These are phyloP conservation scores for Psilocybe mexicana DNA, from an alignment of 1,284 basidiomycete genomes.

Conservation along the genomic window DNA sequence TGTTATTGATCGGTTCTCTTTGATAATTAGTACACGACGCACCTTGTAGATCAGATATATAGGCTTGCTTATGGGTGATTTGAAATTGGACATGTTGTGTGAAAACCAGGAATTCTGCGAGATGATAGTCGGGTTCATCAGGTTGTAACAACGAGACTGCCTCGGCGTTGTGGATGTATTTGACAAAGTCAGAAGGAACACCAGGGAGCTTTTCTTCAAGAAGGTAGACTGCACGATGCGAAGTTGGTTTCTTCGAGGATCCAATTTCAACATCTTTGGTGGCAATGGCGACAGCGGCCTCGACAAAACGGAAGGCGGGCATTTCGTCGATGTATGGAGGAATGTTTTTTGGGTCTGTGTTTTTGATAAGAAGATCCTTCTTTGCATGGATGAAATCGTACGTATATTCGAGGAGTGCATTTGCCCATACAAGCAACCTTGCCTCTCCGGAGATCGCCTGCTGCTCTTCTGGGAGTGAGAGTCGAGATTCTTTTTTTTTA, in stretches of 20 bases:
- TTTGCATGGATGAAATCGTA: too few relatives aligned
- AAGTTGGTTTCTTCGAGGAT: neutral
- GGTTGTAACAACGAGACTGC: neutral
- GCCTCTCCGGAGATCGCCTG: neutral
- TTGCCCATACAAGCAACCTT: conserved; percentile 2
- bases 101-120: conserved; percentile 5
- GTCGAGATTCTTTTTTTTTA: neutral
- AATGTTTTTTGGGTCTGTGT: too few relatives aligned
- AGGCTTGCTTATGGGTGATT: conserved; percentile 1
- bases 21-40: too few relatives aligned
- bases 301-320: conserved; percentile 1
- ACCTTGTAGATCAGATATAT: conserved; percentile 12
- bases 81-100: conserved; percentile 10
- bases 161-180: conserved; percentile 1
- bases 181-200: neutral
- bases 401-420: neutral
- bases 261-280: neutral
- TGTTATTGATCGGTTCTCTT: too few relatives aligned
- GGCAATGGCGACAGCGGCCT: neutral
- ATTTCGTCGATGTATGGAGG: neutral
- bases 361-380: too few relatives aligned
- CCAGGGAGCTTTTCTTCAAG: conserved; percentile 4
- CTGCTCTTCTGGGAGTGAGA: neutral
- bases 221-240: neutral
- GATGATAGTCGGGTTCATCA: neutral